Conservation (phyloP, 1,284 basidiomycete genomes). For the Cronartium quercuum region DNA sequence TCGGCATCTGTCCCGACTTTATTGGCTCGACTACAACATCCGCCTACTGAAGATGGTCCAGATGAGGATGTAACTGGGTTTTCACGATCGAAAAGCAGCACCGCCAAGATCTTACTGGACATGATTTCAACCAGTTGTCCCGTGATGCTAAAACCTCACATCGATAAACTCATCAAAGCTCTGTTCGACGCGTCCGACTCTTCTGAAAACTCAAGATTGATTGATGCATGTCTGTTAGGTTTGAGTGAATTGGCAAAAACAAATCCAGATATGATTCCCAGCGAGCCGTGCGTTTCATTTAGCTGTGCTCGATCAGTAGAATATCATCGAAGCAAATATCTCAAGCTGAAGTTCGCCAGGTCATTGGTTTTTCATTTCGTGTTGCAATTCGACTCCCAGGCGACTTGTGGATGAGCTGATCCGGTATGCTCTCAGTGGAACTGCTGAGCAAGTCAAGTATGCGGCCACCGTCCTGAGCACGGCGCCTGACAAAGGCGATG, state of each 20-base stretch:
- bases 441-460: conserved; percentile 73
- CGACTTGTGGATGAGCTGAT: conserved; percentile 60
- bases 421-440: conserved; percentile 60
- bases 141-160: conserved; percentile 65
- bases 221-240: conserved; percentile 68
- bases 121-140: conserved; percentile 74
- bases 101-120: conserved; percentile 50
- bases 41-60: conserved; percentile 42
- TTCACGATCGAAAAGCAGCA: conserved; percentile 40
- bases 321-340: neutral
- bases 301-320: conserved; percentile 49
- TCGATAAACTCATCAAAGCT: conserved; percentile 66
- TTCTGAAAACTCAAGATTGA: conserved; percentile 55
- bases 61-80: conserved; percentile 26
- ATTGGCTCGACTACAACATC: conserved; percentile 58
- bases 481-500: conserved; percentile 52
- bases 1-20: conserved; percentile 76
- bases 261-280: conserved; percentile 56
- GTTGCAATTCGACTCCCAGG: conserved; percentile 40
- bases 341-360: conserved; percentile 41
- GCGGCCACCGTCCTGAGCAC: conserved; percentile 68
- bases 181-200: conserved; percentile 57
- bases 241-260: conserved; percentile 62
- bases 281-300: conserved; percentile 60
- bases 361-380: neutral